Conservation (phyloP, 176 grass and related monocot genomes). For the Musa troglodytarum region DNA sequence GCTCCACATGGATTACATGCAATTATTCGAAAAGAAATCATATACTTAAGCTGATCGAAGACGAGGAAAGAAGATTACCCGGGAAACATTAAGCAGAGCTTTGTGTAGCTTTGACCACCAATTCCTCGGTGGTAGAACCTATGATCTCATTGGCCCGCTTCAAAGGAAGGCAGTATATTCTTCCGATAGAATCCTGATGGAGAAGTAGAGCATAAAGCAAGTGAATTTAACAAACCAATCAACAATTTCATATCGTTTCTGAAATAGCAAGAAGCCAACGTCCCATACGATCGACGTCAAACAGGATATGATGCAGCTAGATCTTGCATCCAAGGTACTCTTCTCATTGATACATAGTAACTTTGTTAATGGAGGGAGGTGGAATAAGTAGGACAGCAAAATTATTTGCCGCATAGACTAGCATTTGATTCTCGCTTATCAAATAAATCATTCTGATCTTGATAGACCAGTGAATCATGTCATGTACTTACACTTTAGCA, state of each 20-base stretch:
- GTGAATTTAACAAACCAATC: not conserved
- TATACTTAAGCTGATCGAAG: not conserved
- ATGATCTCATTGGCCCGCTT: constrained; percentile 85
- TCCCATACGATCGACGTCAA: not conserved
- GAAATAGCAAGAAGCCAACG: no score
- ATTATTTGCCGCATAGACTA: no score
- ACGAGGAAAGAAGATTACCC: not conserved
- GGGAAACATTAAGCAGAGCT: constrained; percentile 9
- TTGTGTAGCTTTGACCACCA: constrained; percentile 64
- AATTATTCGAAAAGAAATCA: not conserved
- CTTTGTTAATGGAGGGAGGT: no score
- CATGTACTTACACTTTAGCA: no score
- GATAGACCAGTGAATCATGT: no score
- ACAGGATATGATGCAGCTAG: no score
- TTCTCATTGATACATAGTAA: no score
- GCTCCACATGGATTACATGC: not conserved
- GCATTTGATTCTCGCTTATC: no score
- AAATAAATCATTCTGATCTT: no score
- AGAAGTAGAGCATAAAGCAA: not conserved
- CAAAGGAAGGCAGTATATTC: constrained; percentile 67
- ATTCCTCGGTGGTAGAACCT: constrained; percentile 74
- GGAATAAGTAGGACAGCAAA: no score
- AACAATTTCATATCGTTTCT: not conserved
- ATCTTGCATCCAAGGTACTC: no score
- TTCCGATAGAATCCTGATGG: constrained; percentile 76